A percentile compares a stretch with the other conserved stretches of the same genome.
phyloP scores from a whole-genome alignment of 2,329 filamentous ascomycete genomes.

The Fusarium sp. region DNA sequence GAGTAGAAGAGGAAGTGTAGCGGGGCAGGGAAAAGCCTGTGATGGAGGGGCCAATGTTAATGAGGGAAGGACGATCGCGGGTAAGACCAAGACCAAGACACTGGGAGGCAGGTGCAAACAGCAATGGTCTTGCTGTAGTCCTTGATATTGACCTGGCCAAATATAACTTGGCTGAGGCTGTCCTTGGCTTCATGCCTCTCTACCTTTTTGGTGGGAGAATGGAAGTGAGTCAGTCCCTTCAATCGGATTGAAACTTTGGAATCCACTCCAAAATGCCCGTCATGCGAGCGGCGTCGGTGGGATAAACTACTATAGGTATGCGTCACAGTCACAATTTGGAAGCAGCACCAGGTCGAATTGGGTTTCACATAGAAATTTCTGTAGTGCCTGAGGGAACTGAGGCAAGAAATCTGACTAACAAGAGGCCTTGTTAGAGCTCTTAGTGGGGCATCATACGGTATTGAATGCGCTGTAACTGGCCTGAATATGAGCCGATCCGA shows the following conservation, averaged over 20 bases:
- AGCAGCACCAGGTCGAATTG: conserved; percentile 9
- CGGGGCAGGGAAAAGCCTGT: conserved; percentile 43
- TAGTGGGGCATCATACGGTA: conserved; percentile 6
- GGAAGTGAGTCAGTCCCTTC: conserved; percentile 38
- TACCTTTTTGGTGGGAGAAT: conserved; percentile 33
- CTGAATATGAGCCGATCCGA: background rate
- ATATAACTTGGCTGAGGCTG: conserved; percentile 41
- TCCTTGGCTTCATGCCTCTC: conserved; percentile 44
- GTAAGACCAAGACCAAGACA: background rate
- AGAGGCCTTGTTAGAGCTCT: background rate
- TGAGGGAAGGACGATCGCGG: conserved; percentile 7
- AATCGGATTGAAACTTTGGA: conserved; percentile 24
- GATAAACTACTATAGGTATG: conserved; percentile 9
- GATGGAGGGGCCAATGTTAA: conserved; percentile 36
- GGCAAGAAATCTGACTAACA: background rate
- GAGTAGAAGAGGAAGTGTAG: conserved; percentile 33
- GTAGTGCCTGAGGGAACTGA: background rate
- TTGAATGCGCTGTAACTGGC: conserved; percentile 11
- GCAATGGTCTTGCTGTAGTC: conserved; percentile 30
- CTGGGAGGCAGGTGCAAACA: background rate
- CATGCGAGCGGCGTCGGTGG: conserved; percentile 37
- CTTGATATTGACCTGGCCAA: conserved; percentile 36
- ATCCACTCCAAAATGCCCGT: conserved; percentile 32
- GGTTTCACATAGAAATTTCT: conserved; percentile 26
- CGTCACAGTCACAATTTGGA: conserved; percentile 29